Conservation (phyloP, 2,329 filamentous ascomycete genomes). For the Penicillium verrucosum region DNA sequence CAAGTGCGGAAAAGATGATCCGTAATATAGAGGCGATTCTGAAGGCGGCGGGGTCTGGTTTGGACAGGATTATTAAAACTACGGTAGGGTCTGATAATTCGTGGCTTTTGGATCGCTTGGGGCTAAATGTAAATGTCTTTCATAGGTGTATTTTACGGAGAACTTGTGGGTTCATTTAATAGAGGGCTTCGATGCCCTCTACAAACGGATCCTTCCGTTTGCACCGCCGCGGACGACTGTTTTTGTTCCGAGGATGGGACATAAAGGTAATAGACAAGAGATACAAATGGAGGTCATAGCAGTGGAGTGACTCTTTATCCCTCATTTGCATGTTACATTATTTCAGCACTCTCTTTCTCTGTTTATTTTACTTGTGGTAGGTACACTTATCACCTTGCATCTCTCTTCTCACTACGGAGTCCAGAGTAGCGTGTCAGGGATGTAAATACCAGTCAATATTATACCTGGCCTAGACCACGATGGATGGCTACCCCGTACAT, state of each 20-base stretch:
- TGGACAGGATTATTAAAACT: neutral
- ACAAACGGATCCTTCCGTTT: neutral
- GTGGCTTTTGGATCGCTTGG: neutral
- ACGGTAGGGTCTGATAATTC: neutral
- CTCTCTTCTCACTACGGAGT: neutral
- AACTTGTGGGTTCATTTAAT: neutral
- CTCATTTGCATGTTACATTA: neutral
- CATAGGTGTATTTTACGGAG: neutral
- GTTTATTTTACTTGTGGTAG: neutral
- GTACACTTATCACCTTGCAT: neutral
- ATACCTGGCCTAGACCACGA: neutral
- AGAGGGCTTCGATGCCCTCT: neutral
- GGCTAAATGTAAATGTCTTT: neutral
- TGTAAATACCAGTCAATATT: no score
- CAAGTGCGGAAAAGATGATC: neutral
- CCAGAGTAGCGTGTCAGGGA: no score
- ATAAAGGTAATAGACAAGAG: neutral
- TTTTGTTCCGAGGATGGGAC: neutral
- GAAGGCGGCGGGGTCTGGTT: neutral
- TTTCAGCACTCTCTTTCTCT: neutral
- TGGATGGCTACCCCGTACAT: neutral
- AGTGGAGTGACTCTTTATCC: neutral
- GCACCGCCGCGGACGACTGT: neutral
- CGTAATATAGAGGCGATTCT: slow-evolving; percentile 1
- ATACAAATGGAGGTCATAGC: neutral